Evolutionary conservation across 2,329 filamentous ascomycete genomes (phyloP), one percentile per base, ranked within the genome.

Genomic region (Diaporthe eres): DNA sequence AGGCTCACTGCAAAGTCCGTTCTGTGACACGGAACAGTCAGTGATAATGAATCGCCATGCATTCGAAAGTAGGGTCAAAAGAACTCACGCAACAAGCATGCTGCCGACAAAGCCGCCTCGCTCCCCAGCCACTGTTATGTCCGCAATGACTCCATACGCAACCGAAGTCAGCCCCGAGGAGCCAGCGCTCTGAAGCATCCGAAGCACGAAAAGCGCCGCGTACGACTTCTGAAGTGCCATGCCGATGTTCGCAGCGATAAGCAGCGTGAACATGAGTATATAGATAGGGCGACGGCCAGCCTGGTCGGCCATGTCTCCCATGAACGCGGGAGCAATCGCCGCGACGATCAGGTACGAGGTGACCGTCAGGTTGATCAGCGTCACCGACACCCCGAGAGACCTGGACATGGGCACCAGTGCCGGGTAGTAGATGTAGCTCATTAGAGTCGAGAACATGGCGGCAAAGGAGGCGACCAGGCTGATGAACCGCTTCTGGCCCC

Each of bases 271-370:
- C 37, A 61, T 49, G 6, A 72, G 71, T 61, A 28, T 65, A 28
- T 42, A 77, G 70, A 68, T 73, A 37, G 31, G 61, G 12, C 44
- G 68, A 53, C 60, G 67, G 70, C 31, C 77, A 65, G 71, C 75
- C 72, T 65, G 74, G 75, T 75, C 77, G 57, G 73, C 77, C 76
- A 71, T 75, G 55, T 57, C 74, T 19, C 55, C 55, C 28, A 72
- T 58, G 13, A 72, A 49, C 1, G 77, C 51, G 7, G 77, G 78
- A 6, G 74, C 71, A 3, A 87, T 78, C 9, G 82, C 87, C 78
- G 86, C 86, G 58, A 88, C 83, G 57, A 88, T 84, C 79, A 86
- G 81, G 67, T 86, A 86, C 2, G 84, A 83, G 1, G 85, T 86
- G 39, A 87, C 79, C 8, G 82, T 84, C 39, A 85, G 74, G 70